Evolutionary conservation across 495 filamentous ascomycete genomes (phyloP).

Genomic region (Trichocladium uniseriatum): DNA sequence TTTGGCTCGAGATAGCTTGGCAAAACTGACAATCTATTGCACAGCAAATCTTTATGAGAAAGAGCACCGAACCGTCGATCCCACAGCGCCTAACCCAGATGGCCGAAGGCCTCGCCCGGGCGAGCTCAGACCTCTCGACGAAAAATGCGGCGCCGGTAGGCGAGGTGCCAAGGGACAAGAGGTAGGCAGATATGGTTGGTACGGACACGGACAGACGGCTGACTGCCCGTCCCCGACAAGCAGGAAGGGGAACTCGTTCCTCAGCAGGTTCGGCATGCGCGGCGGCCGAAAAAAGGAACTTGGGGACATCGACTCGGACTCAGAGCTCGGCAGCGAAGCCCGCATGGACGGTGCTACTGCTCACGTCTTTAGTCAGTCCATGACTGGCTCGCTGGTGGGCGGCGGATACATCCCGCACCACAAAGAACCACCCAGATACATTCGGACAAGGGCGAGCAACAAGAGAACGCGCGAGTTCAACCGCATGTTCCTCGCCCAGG

Average conservation of each 20-base stretch:
- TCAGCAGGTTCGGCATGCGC: slow-evolving; percentile 71
- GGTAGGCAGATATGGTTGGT: slow-evolving; percentile 38
- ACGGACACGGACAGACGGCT: not conserved
- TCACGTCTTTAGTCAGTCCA: slow-evolving; percentile 49
- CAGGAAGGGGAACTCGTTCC: slow-evolving; percentile 82
- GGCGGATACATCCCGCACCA: slow-evolving; percentile 77
- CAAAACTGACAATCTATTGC: no score
- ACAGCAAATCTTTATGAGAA: slow-evolving; percentile 69
- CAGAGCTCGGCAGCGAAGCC: slow-evolving; percentile 54
- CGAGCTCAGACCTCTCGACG: slow-evolving; percentile 28
- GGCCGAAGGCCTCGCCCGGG: slow-evolving; percentile 33
- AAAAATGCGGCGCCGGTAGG: slow-evolving; percentile 20
- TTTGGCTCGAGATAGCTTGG: no score
- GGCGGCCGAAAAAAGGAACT: slow-evolving; percentile 61
- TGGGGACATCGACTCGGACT: slow-evolving; percentile 57
- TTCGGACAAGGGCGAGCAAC: slow-evolving; percentile 69
- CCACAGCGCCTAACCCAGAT: slow-evolving; percentile 49
- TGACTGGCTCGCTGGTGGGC: slow-evolving; percentile 58
- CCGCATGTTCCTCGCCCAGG: slow-evolving; percentile 83
- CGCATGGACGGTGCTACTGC: slow-evolving; percentile 74
- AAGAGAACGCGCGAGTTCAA: slow-evolving; percentile 81
- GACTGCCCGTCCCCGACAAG: not conserved
- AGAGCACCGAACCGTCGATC: slow-evolving; percentile 64
- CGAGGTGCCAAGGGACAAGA: slow-evolving; percentile 53
- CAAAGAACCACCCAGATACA: slow-evolving; percentile 84